phyloP scores from a whole-genome alignment of 2,329 filamentous ascomycete genomes.

The Orbilia brochopaga region DNA sequence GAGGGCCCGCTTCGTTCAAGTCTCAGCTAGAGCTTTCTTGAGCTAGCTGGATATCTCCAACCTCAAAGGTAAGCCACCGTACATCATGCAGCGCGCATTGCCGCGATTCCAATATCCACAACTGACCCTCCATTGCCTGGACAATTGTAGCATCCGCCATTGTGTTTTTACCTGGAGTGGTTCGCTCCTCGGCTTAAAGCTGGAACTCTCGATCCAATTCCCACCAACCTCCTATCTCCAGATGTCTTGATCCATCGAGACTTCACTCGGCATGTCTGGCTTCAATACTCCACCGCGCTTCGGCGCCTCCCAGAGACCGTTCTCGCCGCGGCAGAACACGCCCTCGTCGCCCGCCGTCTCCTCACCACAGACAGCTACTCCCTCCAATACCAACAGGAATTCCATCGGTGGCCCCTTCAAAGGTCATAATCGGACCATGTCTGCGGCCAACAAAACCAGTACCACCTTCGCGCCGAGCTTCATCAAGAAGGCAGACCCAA shows the following conservation, averaged over 20 bases:
- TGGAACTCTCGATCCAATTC: neutral
- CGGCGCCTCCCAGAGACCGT: slow-evolving; percentile 48
- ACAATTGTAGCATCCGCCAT: slow-evolving; percentile 27
- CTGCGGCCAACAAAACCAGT: slow-evolving; percentile 58
- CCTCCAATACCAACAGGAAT: slow-evolving; percentile 53
- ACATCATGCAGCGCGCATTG: slow-evolving; percentile 8
- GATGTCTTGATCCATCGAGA: slow-evolving; percentile 34
- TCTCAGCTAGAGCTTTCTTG: too few species aligned
- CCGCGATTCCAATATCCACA: neutral
- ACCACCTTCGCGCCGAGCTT: slow-evolving; percentile 95
- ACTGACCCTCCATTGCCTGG: slow-evolving; percentile 29
- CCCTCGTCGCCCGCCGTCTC: slow-evolving; percentile 24
- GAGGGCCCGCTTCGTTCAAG: too few species aligned
- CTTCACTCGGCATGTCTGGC: slow-evolving; percentile 30
- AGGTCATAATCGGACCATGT: slow-evolving; percentile 56
- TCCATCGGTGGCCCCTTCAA: slow-evolving; percentile 55
- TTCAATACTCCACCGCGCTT: slow-evolving; percentile 50
- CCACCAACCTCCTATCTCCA: slow-evolving; percentile 9
- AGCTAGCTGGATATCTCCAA: slow-evolving; percentile 1
- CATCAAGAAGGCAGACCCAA: slow-evolving; percentile 69
- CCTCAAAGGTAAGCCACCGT: too few species aligned
- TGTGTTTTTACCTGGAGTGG: slow-evolving; percentile 19
- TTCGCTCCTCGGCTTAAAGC: neutral
- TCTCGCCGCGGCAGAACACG: slow-evolving; percentile 40
- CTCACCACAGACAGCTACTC: slow-evolving; percentile 23